These are phyloP conservation scores for Saccharomyces hybrid DNA, from an alignment of 1,139 yeast genomes.

Conservation along the genomic window DNA sequence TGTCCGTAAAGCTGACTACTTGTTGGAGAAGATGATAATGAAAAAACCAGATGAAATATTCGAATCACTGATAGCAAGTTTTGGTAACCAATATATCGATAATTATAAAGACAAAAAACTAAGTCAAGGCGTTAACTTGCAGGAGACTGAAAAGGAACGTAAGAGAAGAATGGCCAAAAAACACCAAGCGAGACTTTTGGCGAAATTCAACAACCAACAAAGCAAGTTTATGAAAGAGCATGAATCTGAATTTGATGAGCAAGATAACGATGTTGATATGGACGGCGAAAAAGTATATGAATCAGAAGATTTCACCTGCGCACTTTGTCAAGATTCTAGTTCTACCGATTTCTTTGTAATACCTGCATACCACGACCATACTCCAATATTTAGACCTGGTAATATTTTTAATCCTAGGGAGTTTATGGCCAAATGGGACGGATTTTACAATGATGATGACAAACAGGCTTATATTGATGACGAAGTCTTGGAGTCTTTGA, in stretches of 20 bases:
- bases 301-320: conserved; percentile 39
- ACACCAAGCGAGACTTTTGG: conserved; percentile 62
- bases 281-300: conserved; percentile 31
- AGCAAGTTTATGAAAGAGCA: conserved; percentile 52
- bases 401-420: conserved; percentile 26
- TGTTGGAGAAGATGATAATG: conserved; percentile 43
- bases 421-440: conserved; percentile 22
- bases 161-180: conserved; percentile 53
- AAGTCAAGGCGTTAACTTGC: conserved; percentile 38
- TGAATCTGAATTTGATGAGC: conserved; percentile 30
- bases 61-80: conserved; percentile 45
- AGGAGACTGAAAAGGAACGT: conserved; percentile 45
- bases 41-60: conserved; percentile 42
- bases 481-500: conserved; percentile 10
- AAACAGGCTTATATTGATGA: conserved; percentile 17
- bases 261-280: conserved; percentile 37
- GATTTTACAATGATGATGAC: conserved; percentile 23
- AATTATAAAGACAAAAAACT: conserved; percentile 41
- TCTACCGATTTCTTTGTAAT: conserved; percentile 45
- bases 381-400: conserved; percentile 36
- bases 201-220: conserved; percentile 74
- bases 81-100: conserved; percentile 48
- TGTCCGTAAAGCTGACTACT: conserved; percentile 46
- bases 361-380: conserved; percentile 35
- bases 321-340: conserved; percentile 58